Conservation (phyloP, 228 moss, liverwort and hornwort genomes). For the Sphagnum magellanicum region DNA sequence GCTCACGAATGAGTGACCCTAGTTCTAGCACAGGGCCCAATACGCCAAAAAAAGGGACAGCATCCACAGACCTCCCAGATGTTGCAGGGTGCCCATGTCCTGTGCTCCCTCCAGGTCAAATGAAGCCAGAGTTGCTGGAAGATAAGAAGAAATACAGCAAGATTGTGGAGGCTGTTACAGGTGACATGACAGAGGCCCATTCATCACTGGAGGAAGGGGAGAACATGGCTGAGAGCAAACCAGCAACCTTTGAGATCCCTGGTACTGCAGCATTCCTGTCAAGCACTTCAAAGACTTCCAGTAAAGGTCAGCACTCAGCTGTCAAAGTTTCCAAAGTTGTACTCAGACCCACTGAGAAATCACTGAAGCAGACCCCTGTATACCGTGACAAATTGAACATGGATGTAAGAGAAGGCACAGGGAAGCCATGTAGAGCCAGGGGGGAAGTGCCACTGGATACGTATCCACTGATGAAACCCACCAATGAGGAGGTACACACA, state of each 20-base stretch:
- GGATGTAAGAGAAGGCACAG: conserved; percentile 62
- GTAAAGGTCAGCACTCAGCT: neutral
- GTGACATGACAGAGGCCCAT: conserved; percentile 29
- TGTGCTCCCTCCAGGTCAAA: conserved; percentile 31
- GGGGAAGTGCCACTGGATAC: conserved; percentile 47
- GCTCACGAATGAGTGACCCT: conserved; percentile 64
- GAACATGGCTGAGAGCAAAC: conserved; percentile 23
- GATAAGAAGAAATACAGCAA: conserved; percentile 8
- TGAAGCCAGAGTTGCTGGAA: conserved; percentile 24
- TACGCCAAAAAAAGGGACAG: too few relatives aligned
- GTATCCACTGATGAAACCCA: conserved; percentile 58
- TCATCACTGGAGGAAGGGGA: conserved; percentile 38
- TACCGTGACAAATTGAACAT: conserved; percentile 71
- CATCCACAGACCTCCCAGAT: conserved; percentile 9
- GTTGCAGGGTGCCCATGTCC: conserved; percentile 47
- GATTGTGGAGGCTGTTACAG: conserved; percentile 3
- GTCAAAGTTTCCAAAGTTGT: conserved; percentile 19
- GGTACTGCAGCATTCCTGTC: neutral
- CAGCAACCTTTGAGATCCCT: neutral
- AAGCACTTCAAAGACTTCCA: too few relatives aligned
- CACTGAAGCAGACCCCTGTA: conserved; percentile 39
- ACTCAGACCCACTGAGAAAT: conserved; percentile 31
- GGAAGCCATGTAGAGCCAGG: conserved; percentile 62
- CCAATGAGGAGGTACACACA: conserved; percentile 49
- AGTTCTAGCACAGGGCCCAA: conserved; percentile 30